Conservation (phyloP, 306 rosid genomes). For the Prunus campanulata region DNA sequence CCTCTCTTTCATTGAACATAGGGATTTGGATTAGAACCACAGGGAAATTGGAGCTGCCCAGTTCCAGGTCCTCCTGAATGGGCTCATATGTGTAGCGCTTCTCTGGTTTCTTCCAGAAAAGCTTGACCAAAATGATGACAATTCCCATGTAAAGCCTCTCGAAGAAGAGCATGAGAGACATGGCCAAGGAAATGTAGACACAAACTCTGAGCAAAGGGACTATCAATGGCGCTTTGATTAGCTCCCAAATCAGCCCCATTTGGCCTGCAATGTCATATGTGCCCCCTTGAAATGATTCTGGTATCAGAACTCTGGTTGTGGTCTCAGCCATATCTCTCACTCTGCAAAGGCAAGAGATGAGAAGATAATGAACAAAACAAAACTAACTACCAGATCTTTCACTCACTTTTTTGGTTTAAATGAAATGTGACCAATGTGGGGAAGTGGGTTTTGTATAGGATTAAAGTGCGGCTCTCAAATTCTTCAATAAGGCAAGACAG, state of each 20-base stretch:
- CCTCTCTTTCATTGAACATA: constrained; percentile 97
- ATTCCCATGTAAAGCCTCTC: constrained; percentile 94
- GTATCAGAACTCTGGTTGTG: constrained; percentile 45
- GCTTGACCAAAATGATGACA: constrained; percentile 78
- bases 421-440: constrained; percentile 6
- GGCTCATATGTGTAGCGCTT: constrained; percentile 64
- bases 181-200: constrained; percentile 65
- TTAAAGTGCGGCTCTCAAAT: too few relatives aligned
- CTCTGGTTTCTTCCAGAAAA: constrained; percentile 93
- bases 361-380: background rate
- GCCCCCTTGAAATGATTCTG: constrained; percentile 55
- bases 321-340: constrained; percentile 49
- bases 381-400: background rate
- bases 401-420: background rate
- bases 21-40: constrained; percentile 94
- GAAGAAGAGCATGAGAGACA: constrained; percentile 90
- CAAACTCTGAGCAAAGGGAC: constrained; percentile 68
- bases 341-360: background rate
- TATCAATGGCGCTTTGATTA: constrained; percentile 81
- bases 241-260: constrained; percentile 72
- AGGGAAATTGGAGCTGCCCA: constrained; percentile 78
- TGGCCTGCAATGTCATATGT: constrained; percentile 56
- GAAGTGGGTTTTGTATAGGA: background rate
- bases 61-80: constrained; percentile 71
- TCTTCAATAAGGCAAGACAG: background rate